Evolutionary conservation across 495 filamentous ascomycete species (phyloP).

Genomic region (Lophium mytilinum): DNA sequence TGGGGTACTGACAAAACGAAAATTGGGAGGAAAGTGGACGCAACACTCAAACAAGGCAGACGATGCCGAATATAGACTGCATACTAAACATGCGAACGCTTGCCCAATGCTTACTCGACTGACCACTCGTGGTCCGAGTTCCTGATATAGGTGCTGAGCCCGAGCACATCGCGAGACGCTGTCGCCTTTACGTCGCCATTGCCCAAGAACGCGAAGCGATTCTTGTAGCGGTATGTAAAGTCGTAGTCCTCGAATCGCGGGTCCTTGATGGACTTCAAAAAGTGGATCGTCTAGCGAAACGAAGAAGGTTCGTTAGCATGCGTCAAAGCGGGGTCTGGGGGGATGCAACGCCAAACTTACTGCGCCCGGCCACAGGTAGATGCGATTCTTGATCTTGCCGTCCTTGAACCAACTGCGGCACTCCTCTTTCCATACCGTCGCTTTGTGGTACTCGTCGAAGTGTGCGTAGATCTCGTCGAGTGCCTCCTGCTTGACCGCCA

Average conservation of each 20-base stretch:
- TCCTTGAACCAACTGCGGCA: constrained; percentile 37
- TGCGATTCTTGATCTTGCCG: constrained; percentile 36
- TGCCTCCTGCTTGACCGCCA: constrained; percentile 33
- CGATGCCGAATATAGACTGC: no score
- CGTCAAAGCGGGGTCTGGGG: constrained; percentile 1
- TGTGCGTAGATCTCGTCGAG: constrained; percentile 31
- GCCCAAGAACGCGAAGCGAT: constrained; percentile 35
- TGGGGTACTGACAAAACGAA: no score
- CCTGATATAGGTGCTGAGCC: constrained; percentile 35
- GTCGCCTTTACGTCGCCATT: constrained; percentile 38
- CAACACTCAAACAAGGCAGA: no score
- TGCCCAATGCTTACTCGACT: constrained; percentile 16
- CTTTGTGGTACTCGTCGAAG: constrained; percentile 30
- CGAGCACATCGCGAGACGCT: constrained; percentile 27
- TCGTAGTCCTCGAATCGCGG: constrained; percentile 34
- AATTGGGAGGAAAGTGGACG: no score
- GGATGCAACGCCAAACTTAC: constrained; percentile 17
- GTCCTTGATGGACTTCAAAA: constrained; percentile 35
- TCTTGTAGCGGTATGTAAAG: constrained; percentile 33
- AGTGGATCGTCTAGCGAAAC: constrained; percentile 30
- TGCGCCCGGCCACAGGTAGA: constrained; percentile 35
- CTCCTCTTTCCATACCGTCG: constrained; percentile 30
- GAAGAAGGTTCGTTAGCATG: constrained; percentile 4
- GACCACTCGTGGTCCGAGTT: constrained; percentile 26
- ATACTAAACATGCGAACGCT: background rate